Percentiles rank a stretch among this genome's conserved stretches.
These are phyloP conservation scores for Pleurotus eryngii DNA, from an alignment of 768 basidiomycete species.

Conservation along the genomic window DNA sequence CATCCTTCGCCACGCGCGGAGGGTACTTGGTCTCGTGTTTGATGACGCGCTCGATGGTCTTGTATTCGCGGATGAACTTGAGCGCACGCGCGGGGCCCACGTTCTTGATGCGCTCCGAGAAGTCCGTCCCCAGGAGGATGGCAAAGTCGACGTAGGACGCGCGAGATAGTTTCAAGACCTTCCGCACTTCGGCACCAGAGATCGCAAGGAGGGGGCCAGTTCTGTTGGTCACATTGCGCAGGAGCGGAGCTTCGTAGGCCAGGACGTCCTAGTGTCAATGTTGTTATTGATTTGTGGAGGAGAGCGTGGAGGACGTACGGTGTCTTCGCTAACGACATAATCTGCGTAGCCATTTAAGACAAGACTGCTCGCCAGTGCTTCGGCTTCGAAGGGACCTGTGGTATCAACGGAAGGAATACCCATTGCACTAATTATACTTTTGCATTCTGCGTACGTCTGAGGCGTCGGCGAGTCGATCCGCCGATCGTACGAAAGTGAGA, in stretches of 20 bases:
- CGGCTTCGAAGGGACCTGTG: conserved; percentile 73
- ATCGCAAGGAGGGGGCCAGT: conserved; percentile 59
- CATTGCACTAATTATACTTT: conserved; percentile 69
- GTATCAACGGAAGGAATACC: conserved; percentile 78
- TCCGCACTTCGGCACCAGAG: conserved; percentile 60
- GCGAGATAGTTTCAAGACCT: conserved; percentile 52
- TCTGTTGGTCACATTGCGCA: conserved; percentile 71
- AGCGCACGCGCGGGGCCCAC: conserved; percentile 79
- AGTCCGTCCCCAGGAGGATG: conserved; percentile 87
- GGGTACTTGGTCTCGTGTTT: conserved; percentile 47
- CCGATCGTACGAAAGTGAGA: conserved; percentile 65
- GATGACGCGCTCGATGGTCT: conserved; percentile 70
- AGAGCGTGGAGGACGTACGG: conserved; percentile 40
- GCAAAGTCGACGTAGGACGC: conserved; percentile 77
- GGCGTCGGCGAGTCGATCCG: conserved; percentile 59
- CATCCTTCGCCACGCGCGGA: conserved; percentile 40
- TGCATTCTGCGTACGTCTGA: conserved; percentile 68
- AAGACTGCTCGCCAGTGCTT: conserved; percentile 79
- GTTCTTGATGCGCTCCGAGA: conserved; percentile 79
- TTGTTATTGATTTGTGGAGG: conserved; percentile 3
- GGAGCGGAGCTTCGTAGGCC: conserved; percentile 75
- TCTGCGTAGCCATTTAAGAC: conserved; percentile 76
- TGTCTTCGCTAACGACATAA: conserved; percentile 90
- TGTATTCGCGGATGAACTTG: conserved; percentile 67
- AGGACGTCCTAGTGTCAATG: conserved; percentile 61